These are phyloP conservation scores for Ophiostoma himal-ulmi DNA, from an alignment of 2,329 filamentous ascomycete species.

Conservation along the genomic window DNA sequence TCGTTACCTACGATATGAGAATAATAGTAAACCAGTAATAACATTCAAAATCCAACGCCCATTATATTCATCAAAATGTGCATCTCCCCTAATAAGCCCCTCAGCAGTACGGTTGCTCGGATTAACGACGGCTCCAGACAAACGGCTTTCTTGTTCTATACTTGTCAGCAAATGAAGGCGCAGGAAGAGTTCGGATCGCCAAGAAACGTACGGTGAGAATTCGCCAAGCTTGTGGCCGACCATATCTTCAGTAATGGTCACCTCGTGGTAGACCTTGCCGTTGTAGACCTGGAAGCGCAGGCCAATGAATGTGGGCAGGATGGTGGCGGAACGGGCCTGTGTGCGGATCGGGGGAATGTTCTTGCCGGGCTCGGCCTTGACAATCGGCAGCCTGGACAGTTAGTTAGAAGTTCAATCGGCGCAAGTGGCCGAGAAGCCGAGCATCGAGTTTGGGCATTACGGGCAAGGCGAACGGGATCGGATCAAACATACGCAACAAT, in stretches of 20 bases:
- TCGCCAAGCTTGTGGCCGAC: slow-evolving; percentile 92
- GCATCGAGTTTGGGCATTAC: neutral
- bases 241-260: slow-evolving; percentile 89
- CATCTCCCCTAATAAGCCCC: neutral
- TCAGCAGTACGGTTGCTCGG: neutral
- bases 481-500: slow-evolving; percentile 44
- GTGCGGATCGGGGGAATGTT: slow-evolving; percentile 70
- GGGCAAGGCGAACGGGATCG: neutral
- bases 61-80: slow-evolving; percentile 5
- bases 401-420: slow-evolving; percentile 14
- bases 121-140: slow-evolving; percentile 38
- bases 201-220: slow-evolving; percentile 68
- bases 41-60: slow-evolving; percentile 10
- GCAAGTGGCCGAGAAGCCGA: neutral
- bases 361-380: slow-evolving; percentile 54
- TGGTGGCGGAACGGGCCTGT: slow-evolving; percentile 79
- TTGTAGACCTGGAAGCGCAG: slow-evolving; percentile 88
- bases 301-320: slow-evolving; percentile 87
- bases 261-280: slow-evolving; percentile 77
- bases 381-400: slow-evolving; percentile 54
- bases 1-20: slow-evolving; percentile 5
- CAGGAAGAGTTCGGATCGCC: neutral
- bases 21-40: neutral
- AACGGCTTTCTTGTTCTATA: slow-evolving; percentile 54
- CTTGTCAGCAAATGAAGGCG: neutral